Evolutionary conservation across 2,329 filamentous ascomycete genomes (phyloP).

Genomic region (Aspergillus sp.): DNA sequence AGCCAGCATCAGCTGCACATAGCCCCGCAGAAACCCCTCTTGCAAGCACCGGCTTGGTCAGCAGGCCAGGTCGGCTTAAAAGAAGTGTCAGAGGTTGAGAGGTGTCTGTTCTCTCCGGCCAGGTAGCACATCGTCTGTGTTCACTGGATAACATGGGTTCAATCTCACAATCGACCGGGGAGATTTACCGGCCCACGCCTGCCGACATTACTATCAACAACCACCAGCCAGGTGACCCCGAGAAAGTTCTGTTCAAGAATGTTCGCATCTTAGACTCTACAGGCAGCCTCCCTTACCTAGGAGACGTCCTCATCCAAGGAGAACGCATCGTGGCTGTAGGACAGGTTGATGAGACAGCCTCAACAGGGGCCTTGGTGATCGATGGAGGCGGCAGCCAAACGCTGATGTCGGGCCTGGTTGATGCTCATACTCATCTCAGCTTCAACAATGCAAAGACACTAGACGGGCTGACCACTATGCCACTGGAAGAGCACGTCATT

Average conservation of each 20-base stretch:
- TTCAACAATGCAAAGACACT: neutral
- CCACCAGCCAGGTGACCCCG: neutral
- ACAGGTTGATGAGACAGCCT: neutral
- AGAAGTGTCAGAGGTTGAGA: too few species aligned
- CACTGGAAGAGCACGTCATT: slow-evolving; percentile 11
- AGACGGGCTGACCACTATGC: neutral
- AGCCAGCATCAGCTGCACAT: too few species aligned
- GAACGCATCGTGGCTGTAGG: slow-evolving; percentile 30
- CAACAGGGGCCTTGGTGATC: neutral
- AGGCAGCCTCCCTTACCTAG: slow-evolving; percentile 38
- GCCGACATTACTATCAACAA: slow-evolving; percentile 5
- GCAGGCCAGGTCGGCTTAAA: too few species aligned
- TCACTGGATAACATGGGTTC: neutral
- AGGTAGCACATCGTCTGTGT: neutral
- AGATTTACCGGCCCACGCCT: neutral
- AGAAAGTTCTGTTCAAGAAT: slow-evolving; percentile 39
- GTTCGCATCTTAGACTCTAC: slow-evolving; percentile 47
- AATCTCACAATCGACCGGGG: neutral
- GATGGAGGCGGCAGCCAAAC: slow-evolving; percentile 1
- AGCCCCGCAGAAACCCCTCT: neutral
- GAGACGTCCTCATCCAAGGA: slow-evolving; percentile 45
- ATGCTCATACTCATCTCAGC: slow-evolving; percentile 9
- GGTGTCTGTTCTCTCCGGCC: neutral
- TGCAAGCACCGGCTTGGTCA: neutral
- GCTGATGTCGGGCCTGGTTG: slow-evolving; percentile 1